phyloP scores from a whole-genome alignment of 2,329 filamentous ascomycete genomes.

The Neopestalotiopsis clavispora region DNA sequence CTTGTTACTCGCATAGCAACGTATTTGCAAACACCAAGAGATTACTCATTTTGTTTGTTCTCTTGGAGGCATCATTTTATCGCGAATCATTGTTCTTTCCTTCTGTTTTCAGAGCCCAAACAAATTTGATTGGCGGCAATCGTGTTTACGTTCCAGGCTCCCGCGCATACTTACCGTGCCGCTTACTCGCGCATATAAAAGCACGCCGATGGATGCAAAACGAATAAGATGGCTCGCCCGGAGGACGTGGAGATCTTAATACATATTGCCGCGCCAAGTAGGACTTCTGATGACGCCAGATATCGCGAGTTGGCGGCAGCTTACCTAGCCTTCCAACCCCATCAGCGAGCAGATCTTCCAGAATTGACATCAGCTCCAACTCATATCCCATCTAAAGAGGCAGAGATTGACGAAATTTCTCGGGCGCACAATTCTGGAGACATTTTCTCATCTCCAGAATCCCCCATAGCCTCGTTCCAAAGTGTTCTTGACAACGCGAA shows the following conservation, averaged over 20 bases:
- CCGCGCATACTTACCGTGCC: neutral
- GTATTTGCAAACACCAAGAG: too few relatives aligned
- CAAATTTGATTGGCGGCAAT: neutral
- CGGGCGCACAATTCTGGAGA: constrained; percentile 11
- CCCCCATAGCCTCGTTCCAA: constrained; percentile 46
- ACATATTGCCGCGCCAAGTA: constrained; percentile 58
- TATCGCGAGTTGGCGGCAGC: constrained; percentile 56
- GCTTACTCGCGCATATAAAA: neutral
- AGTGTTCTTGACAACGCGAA: constrained; percentile 49
- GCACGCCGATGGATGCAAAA: neutral
- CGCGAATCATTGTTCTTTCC: neutral
- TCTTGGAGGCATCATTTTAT: neutral
- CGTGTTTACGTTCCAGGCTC: neutral
- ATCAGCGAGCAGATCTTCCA: neutral
- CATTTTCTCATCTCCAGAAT: constrained; percentile 25
- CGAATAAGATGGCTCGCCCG: constrained; percentile 31
- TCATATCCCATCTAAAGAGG: neutral
- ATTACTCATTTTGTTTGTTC: too few relatives aligned
- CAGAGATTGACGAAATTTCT: neutral
- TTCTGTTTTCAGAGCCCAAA: neutral
- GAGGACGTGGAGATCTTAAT: constrained; percentile 57
- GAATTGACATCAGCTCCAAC: neutral
- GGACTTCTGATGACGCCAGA: constrained; percentile 48
- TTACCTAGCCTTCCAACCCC: constrained; percentile 51
- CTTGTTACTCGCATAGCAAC: too few relatives aligned